These are phyloP conservation scores for Colletotrichum lupini DNA, from an alignment of 2,329 filamentous ascomycete species.

Conservation along the genomic window DNA sequence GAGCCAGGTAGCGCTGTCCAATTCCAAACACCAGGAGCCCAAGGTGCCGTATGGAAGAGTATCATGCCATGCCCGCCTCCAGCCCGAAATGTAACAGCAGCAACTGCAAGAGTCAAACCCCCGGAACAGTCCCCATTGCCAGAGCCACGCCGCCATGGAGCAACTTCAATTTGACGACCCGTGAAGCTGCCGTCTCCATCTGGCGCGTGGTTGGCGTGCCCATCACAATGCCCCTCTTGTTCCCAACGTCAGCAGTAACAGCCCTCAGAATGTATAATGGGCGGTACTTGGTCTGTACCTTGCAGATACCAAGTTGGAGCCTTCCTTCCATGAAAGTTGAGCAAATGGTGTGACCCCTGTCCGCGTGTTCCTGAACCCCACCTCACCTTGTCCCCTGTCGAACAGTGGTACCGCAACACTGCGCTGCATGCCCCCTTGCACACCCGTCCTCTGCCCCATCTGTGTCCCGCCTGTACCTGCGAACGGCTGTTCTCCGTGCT, in stretches of 20 bases:
- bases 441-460: slow-evolving; percentile 10
- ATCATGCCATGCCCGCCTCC: slow-evolving; percentile 5
- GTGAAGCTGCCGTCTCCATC: background rate
- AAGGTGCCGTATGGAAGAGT: background rate
- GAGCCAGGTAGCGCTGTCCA: background rate
- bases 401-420: slow-evolving; percentile 12
- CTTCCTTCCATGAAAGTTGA: background rate
- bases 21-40: background rate
- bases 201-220: background rate
- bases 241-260: background rate
- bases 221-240: background rate
- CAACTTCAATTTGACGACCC: background rate
- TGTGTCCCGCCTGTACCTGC: background rate
- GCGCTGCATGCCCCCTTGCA: slow-evolving; percentile 31
- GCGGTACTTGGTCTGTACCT: background rate
- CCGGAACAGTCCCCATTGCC: background rate
- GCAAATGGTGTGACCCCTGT: background rate
- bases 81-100: slow-evolving; percentile 1
- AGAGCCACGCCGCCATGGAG: background rate
- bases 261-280: too few species aligned
- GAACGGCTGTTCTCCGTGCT: slow-evolving; percentile 1
- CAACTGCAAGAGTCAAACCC: slow-evolving; percentile 11
- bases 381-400: background rate
- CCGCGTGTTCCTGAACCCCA: background rate
- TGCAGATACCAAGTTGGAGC: background rate